These are phyloP conservation scores for Sarocladium oryzae DNA, from an alignment of 2,329 filamentous ascomycete genomes.

Conservation along the genomic window DNA sequence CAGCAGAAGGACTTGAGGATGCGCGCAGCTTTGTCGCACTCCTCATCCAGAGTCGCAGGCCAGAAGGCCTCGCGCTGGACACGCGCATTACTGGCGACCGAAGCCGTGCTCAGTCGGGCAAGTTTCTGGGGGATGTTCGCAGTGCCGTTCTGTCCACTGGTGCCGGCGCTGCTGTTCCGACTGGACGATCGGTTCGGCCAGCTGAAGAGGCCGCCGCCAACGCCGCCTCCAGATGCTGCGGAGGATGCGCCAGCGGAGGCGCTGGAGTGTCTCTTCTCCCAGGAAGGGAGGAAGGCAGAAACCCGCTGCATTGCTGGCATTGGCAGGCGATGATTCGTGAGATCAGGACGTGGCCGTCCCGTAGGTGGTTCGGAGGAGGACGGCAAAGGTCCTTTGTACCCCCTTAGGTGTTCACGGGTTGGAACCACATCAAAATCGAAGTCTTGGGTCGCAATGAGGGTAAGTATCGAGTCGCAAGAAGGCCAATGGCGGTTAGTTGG, in stretches of 20 bases:
- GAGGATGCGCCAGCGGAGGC: conserved; percentile 5
- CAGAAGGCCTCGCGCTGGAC: conserved; percentile 64
- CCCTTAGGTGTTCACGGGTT: neutral
- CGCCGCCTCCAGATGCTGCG: conserved; percentile 1
- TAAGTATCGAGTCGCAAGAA: neutral
- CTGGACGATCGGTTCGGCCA: conserved; percentile 12
- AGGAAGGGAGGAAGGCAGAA: conserved; percentile 37
- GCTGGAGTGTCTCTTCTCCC: conserved; percentile 35
- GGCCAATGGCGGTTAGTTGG: neutral
- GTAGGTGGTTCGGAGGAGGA: conserved; percentile 3
- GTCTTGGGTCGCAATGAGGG: neutral
- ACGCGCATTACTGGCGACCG: conserved; percentile 11
- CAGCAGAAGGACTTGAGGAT: conserved; percentile 89
- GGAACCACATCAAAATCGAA: conserved; percentile 6
- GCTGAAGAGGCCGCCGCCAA: conserved; percentile 12
- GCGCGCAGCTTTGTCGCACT: conserved; percentile 85
- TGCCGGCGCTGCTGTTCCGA: conserved; percentile 9
- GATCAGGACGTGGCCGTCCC: neutral
- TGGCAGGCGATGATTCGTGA: neutral
- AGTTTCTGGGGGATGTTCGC: conserved; percentile 10
- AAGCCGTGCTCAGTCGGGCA: conserved; percentile 4
- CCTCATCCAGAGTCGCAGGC: conserved; percentile 78
- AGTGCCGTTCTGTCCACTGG: neutral
- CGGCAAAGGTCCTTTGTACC: conserved; percentile 6
- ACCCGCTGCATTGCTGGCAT: conserved; percentile 33